Conservation (phyloP, 225 moss, liverwort and hornwort genomes). For the Anthoceros angustus region DNA sequence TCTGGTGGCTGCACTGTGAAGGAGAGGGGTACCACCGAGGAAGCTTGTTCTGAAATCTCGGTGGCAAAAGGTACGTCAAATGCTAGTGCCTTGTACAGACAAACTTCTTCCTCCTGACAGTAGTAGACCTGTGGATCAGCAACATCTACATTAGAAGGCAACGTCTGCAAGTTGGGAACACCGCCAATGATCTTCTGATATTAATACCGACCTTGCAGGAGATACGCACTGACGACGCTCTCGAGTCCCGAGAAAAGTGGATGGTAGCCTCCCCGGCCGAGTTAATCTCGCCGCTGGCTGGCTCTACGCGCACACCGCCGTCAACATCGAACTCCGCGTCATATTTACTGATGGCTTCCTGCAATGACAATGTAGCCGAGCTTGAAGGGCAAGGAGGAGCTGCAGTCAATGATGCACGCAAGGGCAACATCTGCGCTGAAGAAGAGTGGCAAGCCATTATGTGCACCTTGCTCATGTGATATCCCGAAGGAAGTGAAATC, state of each 20-base stretch:
- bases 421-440: not conserved
- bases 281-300: slow-evolving; percentile 51
- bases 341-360: slow-evolving; percentile 91
- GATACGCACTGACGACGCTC: slow-evolving; percentile 34
- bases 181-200: not conserved
- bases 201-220: slow-evolving; percentile 57
- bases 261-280: slow-evolving; percentile 60
- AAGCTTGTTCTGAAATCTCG: slow-evolving; percentile 7
- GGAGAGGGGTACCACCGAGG: slow-evolving; percentile 8
- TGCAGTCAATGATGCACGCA: not conserved
- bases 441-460: not conserved
- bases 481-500: slow-evolving; percentile 61
- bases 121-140: slow-evolving; percentile 53
- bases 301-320: slow-evolving; percentile 43
- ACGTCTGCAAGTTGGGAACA: not conserved
- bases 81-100: slow-evolving; percentile 70
- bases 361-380: slow-evolving; percentile 9
- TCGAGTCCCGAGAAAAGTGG: slow-evolving; percentile 42
- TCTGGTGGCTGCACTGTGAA: not conserved
- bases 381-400: not conserved
- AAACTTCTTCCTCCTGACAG: slow-evolving; percentile 78
- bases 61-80: slow-evolving; percentile 52
- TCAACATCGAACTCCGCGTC: slow-evolving; percentile 61
- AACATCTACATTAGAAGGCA: not conserved
- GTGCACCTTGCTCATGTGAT: slow-evolving; percentile 61